Conservation (phyloP, 352 stramenopile species). For the Phytophthora fragariaefolia region DNA sequence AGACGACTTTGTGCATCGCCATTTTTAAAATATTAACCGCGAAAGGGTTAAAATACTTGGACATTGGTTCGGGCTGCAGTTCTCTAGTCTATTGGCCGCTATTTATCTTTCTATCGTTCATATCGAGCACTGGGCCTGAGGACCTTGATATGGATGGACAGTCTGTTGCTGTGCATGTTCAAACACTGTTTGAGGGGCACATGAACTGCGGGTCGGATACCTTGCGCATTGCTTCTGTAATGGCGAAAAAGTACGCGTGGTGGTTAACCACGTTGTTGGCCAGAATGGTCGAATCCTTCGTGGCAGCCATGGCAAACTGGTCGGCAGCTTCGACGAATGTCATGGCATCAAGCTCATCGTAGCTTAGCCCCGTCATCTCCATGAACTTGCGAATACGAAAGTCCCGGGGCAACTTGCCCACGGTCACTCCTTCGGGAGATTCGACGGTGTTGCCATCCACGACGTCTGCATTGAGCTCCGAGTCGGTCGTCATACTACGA, state of each 20-base stretch:
- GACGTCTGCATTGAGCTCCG: conserved; percentile 56
- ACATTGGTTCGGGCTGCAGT: too few relatives aligned
- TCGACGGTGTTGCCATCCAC: conserved; percentile 41
- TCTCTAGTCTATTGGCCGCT: too few relatives aligned
- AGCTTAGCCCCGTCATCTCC: conserved; percentile 51
- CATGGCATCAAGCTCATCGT: conserved; percentile 51
- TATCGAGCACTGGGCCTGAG: too few relatives aligned
- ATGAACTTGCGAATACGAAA: conserved; percentile 67
- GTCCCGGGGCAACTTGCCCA: conserved; percentile 48
- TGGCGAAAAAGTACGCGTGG: neutral
- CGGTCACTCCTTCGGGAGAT: conserved; percentile 30
- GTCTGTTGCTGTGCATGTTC: too few relatives aligned
- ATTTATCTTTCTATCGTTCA: too few relatives aligned
- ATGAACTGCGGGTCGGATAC: neutral
- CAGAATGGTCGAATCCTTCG: neutral
- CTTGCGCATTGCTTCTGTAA: neutral
- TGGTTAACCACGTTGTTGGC: neutral
- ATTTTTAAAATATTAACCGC: too few relatives aligned
- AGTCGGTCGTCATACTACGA: conserved; percentile 48
- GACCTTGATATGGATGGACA: too few relatives aligned
- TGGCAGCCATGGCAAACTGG: conserved; percentile 20
- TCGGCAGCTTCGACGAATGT: conserved; percentile 46
- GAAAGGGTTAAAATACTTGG: too few relatives aligned
- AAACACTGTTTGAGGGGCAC: neutral
- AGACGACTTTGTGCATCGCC: too few relatives aligned